Evolutionary conservation across 108 stramenopile genomes (phyloP).

Genomic region (Skeletonema grethae): DNA sequence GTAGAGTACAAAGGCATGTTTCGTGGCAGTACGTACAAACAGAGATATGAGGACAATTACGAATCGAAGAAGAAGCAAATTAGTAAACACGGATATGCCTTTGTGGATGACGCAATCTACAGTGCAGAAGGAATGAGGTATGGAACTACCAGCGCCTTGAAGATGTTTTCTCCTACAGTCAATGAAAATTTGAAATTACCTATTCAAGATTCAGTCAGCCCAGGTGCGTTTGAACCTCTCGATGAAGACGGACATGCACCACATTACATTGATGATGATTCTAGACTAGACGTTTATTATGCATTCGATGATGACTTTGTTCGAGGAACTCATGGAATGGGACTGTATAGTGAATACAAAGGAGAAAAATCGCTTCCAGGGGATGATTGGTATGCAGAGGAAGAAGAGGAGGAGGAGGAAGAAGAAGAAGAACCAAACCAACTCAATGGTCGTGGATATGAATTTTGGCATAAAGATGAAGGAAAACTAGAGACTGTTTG

Average conservation of each 20-base stretch:
- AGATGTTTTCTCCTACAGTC: neutral
- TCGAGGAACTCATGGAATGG: slow-evolving; percentile 35
- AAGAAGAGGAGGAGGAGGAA: slow-evolving; percentile 12
- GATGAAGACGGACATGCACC: slow-evolving; percentile 1
- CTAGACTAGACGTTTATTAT: slow-evolving; percentile 47
- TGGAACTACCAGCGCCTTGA: neutral
- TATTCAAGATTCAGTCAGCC: neutral
- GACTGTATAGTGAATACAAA: slow-evolving; percentile 12
- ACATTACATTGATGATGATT: slow-evolving; percentile 22
- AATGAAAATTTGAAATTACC: neutral
- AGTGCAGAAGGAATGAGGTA: neutral
- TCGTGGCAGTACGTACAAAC: neutral
- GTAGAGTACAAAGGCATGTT: slow-evolving; percentile 6
- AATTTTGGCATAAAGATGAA: neutral
- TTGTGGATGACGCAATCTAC: slow-evolving; percentile 9
- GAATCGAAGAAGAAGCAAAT: neutral
- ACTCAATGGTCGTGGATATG: slow-evolving; percentile 1
- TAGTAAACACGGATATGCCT: neutral
- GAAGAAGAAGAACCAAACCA: neutral
- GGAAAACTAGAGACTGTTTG: slow-evolving; percentile 28
- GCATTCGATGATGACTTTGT: slow-evolving; percentile 58
- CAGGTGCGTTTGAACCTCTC: neutral
- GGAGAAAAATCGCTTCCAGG: neutral
- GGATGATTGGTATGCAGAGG: slow-evolving; percentile 19
- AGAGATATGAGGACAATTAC: neutral